Evolutionary conservation across 805 yeast species (phyloP), one percentile per base, ranked within the genome.

Genomic region (Metschnikowia shivogae): DNA sequence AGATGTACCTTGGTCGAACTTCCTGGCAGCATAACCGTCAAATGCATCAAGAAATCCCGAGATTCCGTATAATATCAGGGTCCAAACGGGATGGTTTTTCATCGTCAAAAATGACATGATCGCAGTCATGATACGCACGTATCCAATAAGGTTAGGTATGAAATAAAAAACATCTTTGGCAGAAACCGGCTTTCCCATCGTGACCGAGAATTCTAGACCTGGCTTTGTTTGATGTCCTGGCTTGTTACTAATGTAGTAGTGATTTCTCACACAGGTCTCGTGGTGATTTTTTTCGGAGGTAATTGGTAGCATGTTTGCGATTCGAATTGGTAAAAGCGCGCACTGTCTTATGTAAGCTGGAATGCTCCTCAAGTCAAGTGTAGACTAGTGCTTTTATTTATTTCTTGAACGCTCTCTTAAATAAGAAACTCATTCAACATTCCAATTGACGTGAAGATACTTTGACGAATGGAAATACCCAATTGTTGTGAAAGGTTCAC

Each of bases 21-120:
- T 77, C 52, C 99, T 77, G 4, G 99, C 99, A 46, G 96, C 95
- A 44, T 84, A 82, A 4, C 99, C 99, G 63, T 93, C 99, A 46
- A 89, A 79, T 0, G 99, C 99, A 66, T 93, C 99, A 50, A 93
- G 72, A 45, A 93, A 72, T 56, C 99, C 95, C 10, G 97, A 89
- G 14, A 89, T 72, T 12, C 95, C 85, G 62, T 93, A 93, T 36
- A 89, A 70, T 14, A 79, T 63, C 34, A 87, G 80, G 41, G 97
- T 89, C 61, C 76, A 75, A 45, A 84, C 68, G 17, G 97, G 99
- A 63, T 89, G 93, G 59, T 76, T 72, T 54, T 78, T 76, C 99
- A 93, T 93, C 54, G 86, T 76, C 50, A 79, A 70, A 52, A 90
- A 81, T 33, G 98, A 89, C 34, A 86, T 68, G 39, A 89, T 59